Conservation (phyloP, 2,329 filamentous ascomycete genomes). For the Lachnellula subtilissima region DNA sequence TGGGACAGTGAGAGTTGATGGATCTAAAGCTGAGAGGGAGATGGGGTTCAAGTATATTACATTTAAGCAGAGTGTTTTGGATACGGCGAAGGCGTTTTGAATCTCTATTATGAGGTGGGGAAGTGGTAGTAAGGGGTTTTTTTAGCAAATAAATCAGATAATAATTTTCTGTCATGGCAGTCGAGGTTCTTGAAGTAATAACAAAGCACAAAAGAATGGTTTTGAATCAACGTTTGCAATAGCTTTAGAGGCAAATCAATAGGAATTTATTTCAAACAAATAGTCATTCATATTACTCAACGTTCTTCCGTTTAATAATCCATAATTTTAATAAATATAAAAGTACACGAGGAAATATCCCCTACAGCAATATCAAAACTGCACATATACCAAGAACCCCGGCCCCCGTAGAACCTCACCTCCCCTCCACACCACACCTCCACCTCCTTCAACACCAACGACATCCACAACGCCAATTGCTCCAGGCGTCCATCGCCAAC, state of each 20-base stretch:
- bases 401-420: constrained; percentile 2
- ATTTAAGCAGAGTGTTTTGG: constrained; percentile 28
- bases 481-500: constrained; percentile 6
- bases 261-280: no score
- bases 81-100: constrained; percentile 35
- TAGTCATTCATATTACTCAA: no score
- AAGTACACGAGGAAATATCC: no score
- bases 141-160: no score
- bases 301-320: no score
- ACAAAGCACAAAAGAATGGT: no score
- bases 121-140: no score
- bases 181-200: no score
- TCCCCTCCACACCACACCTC: background rate
- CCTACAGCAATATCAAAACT: background rate
- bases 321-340: no score
- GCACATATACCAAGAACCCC: background rate
- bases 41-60: constrained; percentile 28
- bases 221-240: no score
- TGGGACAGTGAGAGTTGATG: constrained; percentile 22
- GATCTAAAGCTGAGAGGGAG: constrained; percentile 26
- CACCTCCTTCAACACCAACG: background rate
- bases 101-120: constrained; percentile 10
- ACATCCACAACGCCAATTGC: background rate
- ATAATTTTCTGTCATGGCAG: no score
- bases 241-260: no score